phyloP scores from a whole-genome alignment of 345 rosid species.

The Hypericum androsaemum region DNA sequence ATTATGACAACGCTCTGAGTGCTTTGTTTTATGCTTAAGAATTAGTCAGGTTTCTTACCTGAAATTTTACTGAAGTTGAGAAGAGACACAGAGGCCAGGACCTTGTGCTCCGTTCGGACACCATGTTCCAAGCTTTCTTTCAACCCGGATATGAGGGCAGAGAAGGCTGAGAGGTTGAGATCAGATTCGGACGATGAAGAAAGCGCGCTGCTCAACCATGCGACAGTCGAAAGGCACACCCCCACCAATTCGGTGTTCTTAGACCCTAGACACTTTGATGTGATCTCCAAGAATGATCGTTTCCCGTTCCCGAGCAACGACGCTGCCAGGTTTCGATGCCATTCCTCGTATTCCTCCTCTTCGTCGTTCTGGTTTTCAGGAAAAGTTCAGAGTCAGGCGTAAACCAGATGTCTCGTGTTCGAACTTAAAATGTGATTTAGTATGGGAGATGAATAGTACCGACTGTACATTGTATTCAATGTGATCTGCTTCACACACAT shows the following conservation, averaged over 20 bases:
- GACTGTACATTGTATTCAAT: slow-evolving; percentile 9
- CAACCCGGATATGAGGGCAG: slow-evolving; percentile 32
- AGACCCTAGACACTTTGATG: slow-evolving; percentile 34
- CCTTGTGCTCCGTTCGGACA: slow-evolving; percentile 26
- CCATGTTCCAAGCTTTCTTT: slow-evolving; percentile 32
- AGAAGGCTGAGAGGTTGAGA: slow-evolving; percentile 31
- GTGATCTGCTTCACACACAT: slow-evolving; percentile 13
- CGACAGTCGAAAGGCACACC: slow-evolving; percentile 32
- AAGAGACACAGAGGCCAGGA: slow-evolving; percentile 46
- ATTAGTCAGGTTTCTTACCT: slow-evolving; percentile 26
- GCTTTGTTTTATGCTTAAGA: background rate
- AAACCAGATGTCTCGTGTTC: background rate
- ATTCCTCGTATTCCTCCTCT: slow-evolving; percentile 22
- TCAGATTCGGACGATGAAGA: slow-evolving; percentile 22
- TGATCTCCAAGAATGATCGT: slow-evolving; percentile 28
- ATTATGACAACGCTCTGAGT: no score
- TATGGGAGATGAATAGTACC: slow-evolving; percentile 18
- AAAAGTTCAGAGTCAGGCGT: background rate
- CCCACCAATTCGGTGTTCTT: slow-evolving; percentile 25
- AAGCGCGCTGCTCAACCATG: slow-evolving; percentile 44
- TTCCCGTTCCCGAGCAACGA: slow-evolving; percentile 30
- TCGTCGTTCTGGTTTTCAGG: slow-evolving; percentile 29
- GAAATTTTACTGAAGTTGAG: slow-evolving; percentile 41
- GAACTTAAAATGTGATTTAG: background rate
- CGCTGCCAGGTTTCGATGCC: slow-evolving; percentile 33